Conservation (phyloP, 1,139 yeast genomes). For the Saccharomyces pastorianus region DNA sequence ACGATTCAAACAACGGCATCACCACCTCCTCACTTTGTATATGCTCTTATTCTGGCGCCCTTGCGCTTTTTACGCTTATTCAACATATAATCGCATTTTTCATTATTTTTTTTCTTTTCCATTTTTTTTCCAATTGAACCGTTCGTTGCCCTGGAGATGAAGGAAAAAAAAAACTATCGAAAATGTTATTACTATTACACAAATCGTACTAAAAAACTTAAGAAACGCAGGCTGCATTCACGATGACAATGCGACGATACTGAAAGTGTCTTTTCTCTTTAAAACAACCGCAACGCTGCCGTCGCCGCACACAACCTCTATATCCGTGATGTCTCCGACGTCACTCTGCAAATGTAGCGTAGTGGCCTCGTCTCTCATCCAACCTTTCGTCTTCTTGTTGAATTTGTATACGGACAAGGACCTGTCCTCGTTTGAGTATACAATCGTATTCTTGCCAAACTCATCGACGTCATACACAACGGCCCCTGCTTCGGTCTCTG, state of each 20-base stretch:
- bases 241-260: neutral
- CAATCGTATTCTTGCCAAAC: slow-evolving; percentile 12
- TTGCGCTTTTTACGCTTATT: neutral
- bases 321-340: neutral
- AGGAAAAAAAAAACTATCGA: neutral
- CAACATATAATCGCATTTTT: neutral
- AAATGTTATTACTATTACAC: neutral
- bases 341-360: neutral
- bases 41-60: neutral
- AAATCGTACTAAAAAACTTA: neutral
- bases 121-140: neutral
- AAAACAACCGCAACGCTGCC: neutral
- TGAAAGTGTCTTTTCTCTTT: neutral
- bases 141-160: neutral
- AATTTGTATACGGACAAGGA: neutral
- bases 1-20: slow-evolving; percentile 25
- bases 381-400: neutral
- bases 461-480: slow-evolving; percentile 13
- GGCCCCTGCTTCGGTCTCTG: neutral
- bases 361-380: neutral
- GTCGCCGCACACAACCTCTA: neutral
- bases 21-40: neutral
- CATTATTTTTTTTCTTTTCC: neutral
- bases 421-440: slow-evolving; percentile 1
- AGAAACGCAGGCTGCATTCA: neutral